Conservation (phyloP, 1,284 basidiomycete species). For the Malassezia vespertilionis region DNA sequence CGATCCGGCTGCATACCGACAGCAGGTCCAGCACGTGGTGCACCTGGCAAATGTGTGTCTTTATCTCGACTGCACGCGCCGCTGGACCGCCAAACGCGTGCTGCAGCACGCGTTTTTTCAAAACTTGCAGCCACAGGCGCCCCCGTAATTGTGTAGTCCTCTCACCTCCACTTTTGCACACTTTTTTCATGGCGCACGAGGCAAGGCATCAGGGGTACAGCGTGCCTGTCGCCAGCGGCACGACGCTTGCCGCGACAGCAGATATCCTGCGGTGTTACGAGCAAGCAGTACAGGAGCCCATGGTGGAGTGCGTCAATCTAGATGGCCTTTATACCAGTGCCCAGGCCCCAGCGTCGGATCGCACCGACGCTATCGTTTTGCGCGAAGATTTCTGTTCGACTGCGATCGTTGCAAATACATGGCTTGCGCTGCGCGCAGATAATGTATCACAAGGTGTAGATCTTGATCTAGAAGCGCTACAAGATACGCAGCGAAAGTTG, state of each 20-base stretch:
- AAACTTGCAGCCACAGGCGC: no score
- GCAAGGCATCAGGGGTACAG: conserved; percentile 15
- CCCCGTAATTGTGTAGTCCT: not conserved
- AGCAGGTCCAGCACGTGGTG: conserved; percentile 33
- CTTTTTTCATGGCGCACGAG: conserved; percentile 12
- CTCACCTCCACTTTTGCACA: not conserved
- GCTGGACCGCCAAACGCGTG: conserved; percentile 32
- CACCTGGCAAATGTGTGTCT: conserved; percentile 35
- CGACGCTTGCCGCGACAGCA: conserved; percentile 23
- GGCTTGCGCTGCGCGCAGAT: conserved; percentile 20
- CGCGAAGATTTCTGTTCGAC: conserved; percentile 36
- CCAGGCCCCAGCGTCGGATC: conserved; percentile 19
- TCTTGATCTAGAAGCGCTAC: conserved; percentile 28
- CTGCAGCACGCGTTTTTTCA: conserved; percentile 36
- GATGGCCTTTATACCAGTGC: conserved; percentile 28
- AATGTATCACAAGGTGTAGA: conserved; percentile 31
- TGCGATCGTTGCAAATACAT: conserved; percentile 26
- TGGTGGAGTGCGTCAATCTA: conserved; percentile 28
- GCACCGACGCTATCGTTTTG: conserved; percentile 24
- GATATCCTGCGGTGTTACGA: conserved; percentile 27
- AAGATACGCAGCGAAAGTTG: conserved; percentile 18
- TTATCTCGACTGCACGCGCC: conserved; percentile 37
- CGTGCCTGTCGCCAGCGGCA: no score
- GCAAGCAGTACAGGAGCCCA: conserved; percentile 34
- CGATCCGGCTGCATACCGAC: conserved; percentile 26